Conservation (phyloP, 768 basidiomycete genomes). For the Russula earlei region DNA sequence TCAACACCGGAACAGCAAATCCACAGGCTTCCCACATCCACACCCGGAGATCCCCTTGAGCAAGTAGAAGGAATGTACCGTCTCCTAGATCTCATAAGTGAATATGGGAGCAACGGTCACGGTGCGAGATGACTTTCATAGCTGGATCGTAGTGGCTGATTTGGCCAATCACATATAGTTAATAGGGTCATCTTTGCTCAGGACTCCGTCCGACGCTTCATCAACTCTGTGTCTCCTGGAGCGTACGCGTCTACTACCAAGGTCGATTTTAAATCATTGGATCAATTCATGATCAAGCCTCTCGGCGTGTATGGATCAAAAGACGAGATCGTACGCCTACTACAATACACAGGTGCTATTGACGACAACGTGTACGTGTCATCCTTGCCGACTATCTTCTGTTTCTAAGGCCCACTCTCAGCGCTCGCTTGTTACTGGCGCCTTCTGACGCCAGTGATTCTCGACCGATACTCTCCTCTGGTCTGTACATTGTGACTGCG, state of each 20-base stretch:
- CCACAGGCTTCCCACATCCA: not conserved
- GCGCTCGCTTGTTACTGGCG: conserved; percentile 18
- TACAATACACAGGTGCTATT: conserved; percentile 30
- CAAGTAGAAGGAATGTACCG: conserved; percentile 40
- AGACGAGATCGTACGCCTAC: conserved; percentile 37
- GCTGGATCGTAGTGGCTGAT: not conserved
- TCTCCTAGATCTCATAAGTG: conserved; percentile 43
- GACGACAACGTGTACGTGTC: conserved; percentile 33
- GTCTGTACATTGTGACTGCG: conserved; percentile 36
- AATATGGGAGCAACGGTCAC: conserved; percentile 40
- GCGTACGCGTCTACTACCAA: conserved; percentile 45
- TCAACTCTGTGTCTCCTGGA: conserved; percentile 40
- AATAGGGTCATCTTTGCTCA: conserved; percentile 55
- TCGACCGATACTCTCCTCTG: conserved; percentile 34
- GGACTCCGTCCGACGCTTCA: conserved; percentile 37
- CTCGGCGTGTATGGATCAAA: conserved; percentile 51
- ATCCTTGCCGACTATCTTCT: not conserved
- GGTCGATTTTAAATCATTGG: conserved; percentile 47
- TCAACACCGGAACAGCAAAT: not conserved
- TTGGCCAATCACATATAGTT: conserved; percentile 29
- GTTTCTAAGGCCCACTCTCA: not conserved
- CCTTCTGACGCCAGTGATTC: conserved; percentile 12
- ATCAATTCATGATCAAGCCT: conserved; percentile 37
- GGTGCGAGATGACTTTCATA: conserved; percentile 28
- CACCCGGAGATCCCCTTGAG: not conserved